A percentile compares a stretch with the other conserved stretches of the same genome.
These are phyloP conservation scores for Limonium bicolor DNA, from an alignment of 148 eudicot genomes.

Conservation along the genomic window DNA sequence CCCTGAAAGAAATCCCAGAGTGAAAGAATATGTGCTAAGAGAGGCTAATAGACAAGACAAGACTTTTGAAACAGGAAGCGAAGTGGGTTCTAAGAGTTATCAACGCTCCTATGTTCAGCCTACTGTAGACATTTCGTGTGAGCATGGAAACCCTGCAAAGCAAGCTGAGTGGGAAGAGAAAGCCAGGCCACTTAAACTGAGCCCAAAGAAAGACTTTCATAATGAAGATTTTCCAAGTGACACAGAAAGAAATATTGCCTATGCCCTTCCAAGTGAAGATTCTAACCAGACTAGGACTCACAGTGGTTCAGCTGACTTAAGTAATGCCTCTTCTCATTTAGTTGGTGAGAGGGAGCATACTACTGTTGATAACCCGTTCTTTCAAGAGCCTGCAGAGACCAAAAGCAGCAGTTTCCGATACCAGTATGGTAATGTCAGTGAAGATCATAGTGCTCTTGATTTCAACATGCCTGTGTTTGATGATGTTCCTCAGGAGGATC, in stretches of 20 bases:
- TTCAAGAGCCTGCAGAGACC: slow-evolving; percentile 10
- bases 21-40: slow-evolving; percentile 10
- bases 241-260: slow-evolving; percentile 9
- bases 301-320: too few relatives aligned
- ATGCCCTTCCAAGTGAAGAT: too few relatives aligned
- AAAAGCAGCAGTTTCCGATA: slow-evolving; percentile 4
- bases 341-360: slow-evolving; percentile 19
- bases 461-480: slow-evolving; percentile 7
- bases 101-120: not conserved
- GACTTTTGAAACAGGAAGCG: slow-evolving; percentile 5
- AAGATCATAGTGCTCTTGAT: slow-evolving; percentile 9
- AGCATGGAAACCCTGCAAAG: not conserved
- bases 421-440: slow-evolving; percentile 9
- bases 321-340: too few relatives aligned
- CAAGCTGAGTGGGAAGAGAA: slow-evolving; percentile 4
- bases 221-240: too few relatives aligned
- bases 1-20: slow-evolving; percentile 16
- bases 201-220: too few relatives aligned
- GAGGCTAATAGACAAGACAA: slow-evolving; percentile 1
- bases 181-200: slow-evolving; percentile 7
- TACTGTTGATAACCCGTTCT: slow-evolving; percentile 23
- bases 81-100: slow-evolving; percentile 6
- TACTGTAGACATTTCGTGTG: not conserved
- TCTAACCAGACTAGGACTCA: too few relatives aligned
- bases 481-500: slow-evolving; percentile 6